Percentiles rank a stretch among this genome's conserved stretches.
Evolutionary conservation across 192 early-diverging fungal genomes (phyloP).

Genomic region (Coemansia asiatica): DNA sequence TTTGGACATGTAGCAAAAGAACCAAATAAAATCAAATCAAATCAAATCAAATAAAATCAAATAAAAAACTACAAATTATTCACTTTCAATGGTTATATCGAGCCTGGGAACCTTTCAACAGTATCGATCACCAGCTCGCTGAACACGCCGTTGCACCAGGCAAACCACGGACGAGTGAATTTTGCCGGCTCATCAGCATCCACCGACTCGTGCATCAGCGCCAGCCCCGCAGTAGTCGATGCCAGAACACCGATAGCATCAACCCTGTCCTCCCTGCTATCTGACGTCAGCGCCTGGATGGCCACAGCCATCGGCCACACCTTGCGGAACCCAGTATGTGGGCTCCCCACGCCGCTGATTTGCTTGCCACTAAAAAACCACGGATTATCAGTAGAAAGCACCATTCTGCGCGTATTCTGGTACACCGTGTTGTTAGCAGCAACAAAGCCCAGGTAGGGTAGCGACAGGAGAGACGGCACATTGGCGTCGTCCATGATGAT

Average conservation of each 20-base stretch:
- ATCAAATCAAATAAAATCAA: too few relatives aligned
- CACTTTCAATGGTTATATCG: not conserved
- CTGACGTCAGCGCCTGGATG: conserved; percentile 52
- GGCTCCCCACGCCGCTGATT: conserved; percentile 58
- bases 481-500: conserved; percentile 71
- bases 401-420: conserved; percentile 53
- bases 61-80: too few relatives aligned
- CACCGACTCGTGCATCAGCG: conserved; percentile 65
- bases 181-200: conserved; percentile 36
- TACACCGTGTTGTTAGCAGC: conserved; percentile 51
- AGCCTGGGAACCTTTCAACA: conserved; percentile 5
- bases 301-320: conserved; percentile 66
- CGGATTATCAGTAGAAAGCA: conserved; percentile 60
- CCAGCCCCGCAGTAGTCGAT: conserved; percentile 46
- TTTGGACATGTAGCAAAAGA: too few relatives aligned
- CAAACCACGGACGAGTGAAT: conserved; percentile 59
- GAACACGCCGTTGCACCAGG: conserved; percentile 65
- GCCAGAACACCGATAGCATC: conserved; percentile 46
- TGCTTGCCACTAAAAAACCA: conserved; percentile 59
- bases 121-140: conserved; percentile 39
- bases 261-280: conserved; percentile 35
- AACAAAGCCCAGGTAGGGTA: conserved; percentile 62
- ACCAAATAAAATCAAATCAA: too few relatives aligned
- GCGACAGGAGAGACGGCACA: conserved; percentile 57
- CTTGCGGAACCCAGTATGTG: conserved; percentile 55